Evolutionary conservation across 1,139 yeast genomes (phyloP), one percentile per base, ranked within the genome.

Genomic region (Blastobotrys elegans): DNA sequence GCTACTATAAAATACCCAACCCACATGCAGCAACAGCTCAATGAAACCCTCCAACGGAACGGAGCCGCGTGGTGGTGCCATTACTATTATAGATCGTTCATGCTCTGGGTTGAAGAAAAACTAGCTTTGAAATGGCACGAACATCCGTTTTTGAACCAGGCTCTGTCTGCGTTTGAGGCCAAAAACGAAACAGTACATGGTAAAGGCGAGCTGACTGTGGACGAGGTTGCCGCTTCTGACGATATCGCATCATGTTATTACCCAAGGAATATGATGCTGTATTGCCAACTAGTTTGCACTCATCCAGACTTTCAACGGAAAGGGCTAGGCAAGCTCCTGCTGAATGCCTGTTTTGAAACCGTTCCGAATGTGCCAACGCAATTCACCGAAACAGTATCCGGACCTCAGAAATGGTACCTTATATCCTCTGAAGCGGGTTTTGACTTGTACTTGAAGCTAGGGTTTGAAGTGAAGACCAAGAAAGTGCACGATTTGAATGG

Each of bases 361-460:
- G 37, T 47, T 11, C 47, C 46, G 13, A 47, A 34, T 22, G 38
- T 40, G 21, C 48, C 43, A 6, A 39, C 44, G 6, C 32, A 27
- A 29, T 34, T 44, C 14, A 21, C 20, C 18, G 17, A 36, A 21
- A 30, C 29, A 2, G 32, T 27, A 6, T 16, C 21, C 18, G 46
- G 46, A 4, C 50, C 50, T 1, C 47, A 43, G 30, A 43, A 43
- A 31, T 11, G 37, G 10, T 44, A 38, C 31, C 30, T 47, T 14
- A 47, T 38, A 18, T 41, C 47, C 7, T 27, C 50, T 21, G 37
- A 43, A 3, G 40, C 39, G 7, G 50, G 50, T 13, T 3, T 3
- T 2, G 26, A 21, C n/a, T 32, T 47, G 27, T 47, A 47, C 16
- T 17, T 11, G 13, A 33, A 32, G 26, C 11, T 21, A 7, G 47